Evolutionary conservation across 2,329 filamentous ascomycete genomes (phyloP), one percentile per base, ranked within the genome.

Genomic region (Mycogone perniciosa): DNA sequence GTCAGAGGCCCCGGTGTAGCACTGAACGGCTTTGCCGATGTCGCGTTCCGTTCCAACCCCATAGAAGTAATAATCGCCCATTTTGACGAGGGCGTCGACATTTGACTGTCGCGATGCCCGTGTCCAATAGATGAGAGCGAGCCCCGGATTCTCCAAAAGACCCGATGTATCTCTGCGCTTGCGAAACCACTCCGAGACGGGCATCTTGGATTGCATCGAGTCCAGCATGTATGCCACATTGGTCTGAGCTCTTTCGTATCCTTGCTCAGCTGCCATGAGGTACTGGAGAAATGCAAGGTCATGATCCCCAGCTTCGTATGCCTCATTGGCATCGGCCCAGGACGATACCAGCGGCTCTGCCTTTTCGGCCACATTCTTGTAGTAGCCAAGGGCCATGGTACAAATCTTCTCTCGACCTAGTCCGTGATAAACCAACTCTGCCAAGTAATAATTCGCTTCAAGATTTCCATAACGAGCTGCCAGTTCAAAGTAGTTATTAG

Each of bases 1-100:
- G 64, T 99, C 93, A 0, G 91, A 91, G 1, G 93, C 93, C 4
- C 89, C 88, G 48, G 88, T 86, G 62, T 99, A 99, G 72, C 93
- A 99, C 41, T 87, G 84, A 0, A 91, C 90, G 5, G 95, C 95
- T 67, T 96, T 96, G 60, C 91, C 85, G 13, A 87, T 73, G 57
- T 95, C 87, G 0, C 74, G 61, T 6, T 80, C 73, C 0, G 86
- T 81, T 3, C 92, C 92, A 27, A 91, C 80, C 6, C 93, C 93
- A 50, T 81, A 71, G 31, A 95, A 83, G 67, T 99, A 97, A 69
- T 97, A 97, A 70, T 99, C 95, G 37, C 93, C 93, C 87, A 97
- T 96, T 71, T 99, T 99, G 57, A 99, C 88, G 56, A 96, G 77
- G 0, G 91, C 88, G 69, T 99, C 93, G 42, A 95, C 86, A 58